Evolutionary conservation across 2,329 filamentous ascomycete genomes (phyloP).

Genomic region (Incumbomyces delicatus): DNA sequence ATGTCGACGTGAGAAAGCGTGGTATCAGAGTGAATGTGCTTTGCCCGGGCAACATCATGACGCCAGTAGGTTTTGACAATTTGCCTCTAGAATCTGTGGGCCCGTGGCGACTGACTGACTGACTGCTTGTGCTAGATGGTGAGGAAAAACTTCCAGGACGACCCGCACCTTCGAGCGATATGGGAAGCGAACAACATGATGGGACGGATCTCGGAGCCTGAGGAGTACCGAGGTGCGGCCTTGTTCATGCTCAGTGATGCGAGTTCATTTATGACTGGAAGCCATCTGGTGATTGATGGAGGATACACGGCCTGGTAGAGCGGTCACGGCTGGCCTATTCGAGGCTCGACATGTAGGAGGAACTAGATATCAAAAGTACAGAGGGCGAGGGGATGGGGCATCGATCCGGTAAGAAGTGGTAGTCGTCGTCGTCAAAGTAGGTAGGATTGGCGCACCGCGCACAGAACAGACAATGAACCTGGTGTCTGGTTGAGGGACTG

Average conservation of each 20-base stretch:
- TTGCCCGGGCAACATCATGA: constrained; percentile 35
- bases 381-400: too few species aligned
- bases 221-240: constrained; percentile 55
- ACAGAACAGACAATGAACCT: too few species aligned
- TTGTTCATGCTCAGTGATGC: constrained; percentile 40
- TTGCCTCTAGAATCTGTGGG: not conserved
- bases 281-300: constrained; percentile 52
- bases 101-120: too few species aligned
- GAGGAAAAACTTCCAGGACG: constrained; percentile 35
- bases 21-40: constrained; percentile 41
- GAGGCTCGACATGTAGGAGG: too few species aligned
- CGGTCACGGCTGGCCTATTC: too few species aligned
- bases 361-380: too few species aligned
- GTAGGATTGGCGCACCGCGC: too few species aligned
- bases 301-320: constrained; percentile 42
- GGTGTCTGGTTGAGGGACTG: too few species aligned
- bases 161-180: constrained; percentile 42
- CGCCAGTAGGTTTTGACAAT: constrained; percentile 40
- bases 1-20: constrained; percentile 16
- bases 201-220: constrained; percentile 54
- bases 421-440: too few species aligned
- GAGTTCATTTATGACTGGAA: constrained; percentile 47
- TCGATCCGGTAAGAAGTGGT: too few species aligned
- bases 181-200: constrained; percentile 87
- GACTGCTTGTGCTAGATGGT: constrained; percentile 27